A percentile compares a stretch with the other conserved stretches of the same genome.
phyloP scores from a whole-genome alignment of 257 asterid genomes.

The Przewalskia tangutica region DNA sequence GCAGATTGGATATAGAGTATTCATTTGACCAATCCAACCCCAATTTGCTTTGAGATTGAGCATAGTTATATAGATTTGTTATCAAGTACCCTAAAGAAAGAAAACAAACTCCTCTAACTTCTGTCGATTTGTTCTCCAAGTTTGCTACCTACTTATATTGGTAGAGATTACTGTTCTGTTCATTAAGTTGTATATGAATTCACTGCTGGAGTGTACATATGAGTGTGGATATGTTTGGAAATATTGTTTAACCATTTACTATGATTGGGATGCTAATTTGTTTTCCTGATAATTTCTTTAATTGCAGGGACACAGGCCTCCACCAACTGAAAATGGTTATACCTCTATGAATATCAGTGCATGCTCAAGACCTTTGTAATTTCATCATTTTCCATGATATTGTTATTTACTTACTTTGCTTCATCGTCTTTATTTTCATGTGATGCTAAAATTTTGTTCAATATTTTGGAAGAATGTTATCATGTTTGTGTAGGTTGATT shows the following conservation, averaged over 20 bases:
- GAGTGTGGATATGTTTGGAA: not conserved
- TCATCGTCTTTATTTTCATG: too few relatives aligned
- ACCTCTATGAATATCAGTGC: conserved; percentile 2
- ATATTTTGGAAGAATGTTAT: too few relatives aligned
- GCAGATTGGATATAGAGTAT: not conserved
- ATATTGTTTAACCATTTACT: not conserved
- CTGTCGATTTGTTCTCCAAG: not conserved
- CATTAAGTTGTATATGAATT: not conserved
- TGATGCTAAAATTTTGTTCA: too few relatives aligned
- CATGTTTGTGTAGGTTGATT: too few relatives aligned
- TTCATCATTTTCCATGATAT: too few relatives aligned
- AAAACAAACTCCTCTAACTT: not conserved
- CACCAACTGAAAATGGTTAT: not conserved
- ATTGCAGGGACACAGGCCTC: conserved; percentile 11
- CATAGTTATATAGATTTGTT: not conserved
- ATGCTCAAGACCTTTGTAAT: too few relatives aligned
- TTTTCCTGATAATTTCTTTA: not conserved
- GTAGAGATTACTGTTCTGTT: not conserved
- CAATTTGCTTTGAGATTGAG: not conserved
- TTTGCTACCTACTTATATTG: not conserved
- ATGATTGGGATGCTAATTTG: not conserved
- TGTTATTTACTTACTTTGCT: too few relatives aligned
- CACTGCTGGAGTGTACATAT: not conserved
- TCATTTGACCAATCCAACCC: not conserved
- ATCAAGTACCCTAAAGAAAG: not conserved